Base-by-base conservation (phyloP, 75 land plant genomes). In the Selaginella tamariscina region DNA sequence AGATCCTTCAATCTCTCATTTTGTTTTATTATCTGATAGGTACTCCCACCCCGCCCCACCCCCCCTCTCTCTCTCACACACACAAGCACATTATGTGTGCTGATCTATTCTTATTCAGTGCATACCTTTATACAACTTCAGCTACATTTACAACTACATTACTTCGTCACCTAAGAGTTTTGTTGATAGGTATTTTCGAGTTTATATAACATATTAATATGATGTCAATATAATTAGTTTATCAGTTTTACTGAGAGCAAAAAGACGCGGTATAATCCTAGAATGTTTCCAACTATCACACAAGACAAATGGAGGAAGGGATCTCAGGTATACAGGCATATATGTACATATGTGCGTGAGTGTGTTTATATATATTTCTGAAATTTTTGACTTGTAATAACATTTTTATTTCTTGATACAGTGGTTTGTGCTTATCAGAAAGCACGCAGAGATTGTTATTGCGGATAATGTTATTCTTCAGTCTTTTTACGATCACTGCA, bases 231-330 rank as follows among this genome's bases (percentile, higher is more conserved):
- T 31, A 30, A 54, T 28, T 60, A 13, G 1, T 68, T 59, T 59
- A 18, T 23, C 87, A 95, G 99, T 66, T 95, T 95, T 82, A 77
- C 83, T 8, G 97, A 95, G 75, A 74, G 76, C 31, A 84, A 85
- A 65, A 85, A 95, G 49, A 82, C 81, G 31, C 99, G 91, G 1
- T 95, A 95, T 70, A 91, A 95, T 74, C 89, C 88, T 32, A 80
- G 75, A 70, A 95, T 95, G 99, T 60, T 73, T 80, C 89, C 87
- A 27, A 65, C 75, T 32, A 84, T 95, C 64, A 84, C 83, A 66
- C 78, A 79, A 32, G 68, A 86, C 13, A 82, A 91, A 49, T 95
- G 99, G 99, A 85, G 99, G 57, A 95, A 95, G 81, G 99, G 99
- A 62, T 95, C 99, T 69, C 99, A 95, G 92, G 99, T 95, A 59